phyloP scores from a whole-genome alignment of 768 basidiomycete genomes.

The Panaeolus papilionaceus region DNA sequence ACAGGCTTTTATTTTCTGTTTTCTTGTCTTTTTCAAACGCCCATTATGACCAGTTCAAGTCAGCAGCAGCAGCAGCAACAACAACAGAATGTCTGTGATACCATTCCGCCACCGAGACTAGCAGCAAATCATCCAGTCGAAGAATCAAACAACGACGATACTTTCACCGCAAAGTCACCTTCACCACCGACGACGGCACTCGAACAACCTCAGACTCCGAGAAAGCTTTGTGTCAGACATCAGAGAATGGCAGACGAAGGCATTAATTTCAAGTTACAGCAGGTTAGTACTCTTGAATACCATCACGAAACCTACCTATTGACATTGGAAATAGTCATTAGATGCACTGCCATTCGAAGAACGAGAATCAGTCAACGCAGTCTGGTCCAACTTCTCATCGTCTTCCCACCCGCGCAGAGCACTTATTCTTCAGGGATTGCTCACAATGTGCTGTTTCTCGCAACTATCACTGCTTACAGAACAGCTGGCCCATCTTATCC shows the following conservation, averaged over 20 bases:
- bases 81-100: constrained; percentile 60
- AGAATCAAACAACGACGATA: constrained; percentile 16
- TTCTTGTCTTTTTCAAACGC: not conserved
- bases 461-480: constrained; percentile 96
- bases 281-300: constrained; percentile 49
- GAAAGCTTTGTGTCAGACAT: constrained; percentile 92
- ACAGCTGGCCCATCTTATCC: constrained; percentile 89
- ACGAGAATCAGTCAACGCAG: constrained; percentile 84
- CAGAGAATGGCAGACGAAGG: constrained; percentile 97
- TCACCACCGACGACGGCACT: not conserved
- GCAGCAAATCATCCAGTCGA: constrained; percentile 34
- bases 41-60: not conserved
- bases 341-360: constrained; percentile 89
- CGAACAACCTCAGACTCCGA: constrained; percentile 46
- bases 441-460: constrained; percentile 99
- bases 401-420: constrained; percentile 91
- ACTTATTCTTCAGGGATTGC: constrained; percentile 93
- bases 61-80: not conserved
- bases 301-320: constrained; percentile 21
- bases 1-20: not conserved
- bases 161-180: constrained; percentile 1
- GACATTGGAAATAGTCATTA: constrained; percentile 65
- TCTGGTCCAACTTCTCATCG: constrained; percentile 97
- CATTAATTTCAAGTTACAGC: constrained; percentile 89
- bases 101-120: constrained; percentile 67